Percentiles rank a stretch among this genome's conserved stretches.
Conservation (phyloP, 2,329 filamentous ascomycete genomes). For the Ambrosiella cleistominuta region DNA sequence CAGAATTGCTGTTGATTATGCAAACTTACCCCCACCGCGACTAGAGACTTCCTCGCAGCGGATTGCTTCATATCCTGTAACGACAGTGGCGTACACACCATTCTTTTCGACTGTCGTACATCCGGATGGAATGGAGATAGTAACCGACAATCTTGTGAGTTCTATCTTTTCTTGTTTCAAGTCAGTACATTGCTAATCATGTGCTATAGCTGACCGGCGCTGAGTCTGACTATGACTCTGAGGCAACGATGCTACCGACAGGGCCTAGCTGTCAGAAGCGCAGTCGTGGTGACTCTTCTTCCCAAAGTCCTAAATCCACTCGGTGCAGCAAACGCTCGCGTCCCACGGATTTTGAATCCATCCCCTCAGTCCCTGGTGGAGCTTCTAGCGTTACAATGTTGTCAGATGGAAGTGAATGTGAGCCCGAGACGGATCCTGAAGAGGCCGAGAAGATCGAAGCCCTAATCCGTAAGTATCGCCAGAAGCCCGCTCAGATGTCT, state of each 20-base stretch:
- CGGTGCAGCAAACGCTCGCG: neutral
- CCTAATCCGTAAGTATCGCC: too few relatives aligned
- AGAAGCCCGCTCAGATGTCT: neutral
- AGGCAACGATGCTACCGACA: neutral
- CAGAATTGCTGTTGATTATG: neutral
- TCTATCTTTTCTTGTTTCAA: neutral
- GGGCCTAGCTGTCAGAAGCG: neutral
- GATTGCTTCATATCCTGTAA: neutral
- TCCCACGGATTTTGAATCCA: too few relatives aligned
- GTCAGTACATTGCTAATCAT: neutral
- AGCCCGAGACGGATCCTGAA: neutral
- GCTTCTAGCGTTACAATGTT: neutral
- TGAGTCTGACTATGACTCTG: neutral
- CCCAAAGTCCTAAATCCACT: neutral
- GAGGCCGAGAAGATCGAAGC: neutral
- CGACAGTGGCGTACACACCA: neutral
- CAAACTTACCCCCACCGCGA: neutral
- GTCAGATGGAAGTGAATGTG: neutral
- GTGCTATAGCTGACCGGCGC: neutral
- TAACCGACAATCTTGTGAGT: neutral
- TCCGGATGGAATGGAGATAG: neutral
- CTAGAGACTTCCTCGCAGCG: neutral
- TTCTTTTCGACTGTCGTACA: neutral
- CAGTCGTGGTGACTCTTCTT: neutral
- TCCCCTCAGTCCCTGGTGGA: too few relatives aligned